phyloP scores from a whole-genome alignment of 352 stramenopile genomes.

The Pythium phragmiticola region DNA sequence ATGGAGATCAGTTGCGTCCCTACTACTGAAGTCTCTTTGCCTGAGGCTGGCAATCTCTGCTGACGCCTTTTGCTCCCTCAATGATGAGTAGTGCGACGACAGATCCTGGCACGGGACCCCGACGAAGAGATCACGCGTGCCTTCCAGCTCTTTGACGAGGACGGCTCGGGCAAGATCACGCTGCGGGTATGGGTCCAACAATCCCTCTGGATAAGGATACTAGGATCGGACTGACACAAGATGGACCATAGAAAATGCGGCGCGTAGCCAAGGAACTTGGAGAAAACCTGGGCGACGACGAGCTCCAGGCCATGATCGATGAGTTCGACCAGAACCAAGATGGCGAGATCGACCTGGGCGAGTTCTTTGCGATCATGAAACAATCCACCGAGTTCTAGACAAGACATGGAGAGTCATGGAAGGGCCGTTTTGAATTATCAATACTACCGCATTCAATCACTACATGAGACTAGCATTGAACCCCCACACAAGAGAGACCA shows the following conservation, averaged over 20 bases:
- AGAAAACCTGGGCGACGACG: constrained; percentile 91
- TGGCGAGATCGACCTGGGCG: constrained; percentile 87
- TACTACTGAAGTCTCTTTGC: neutral
- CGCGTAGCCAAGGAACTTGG: constrained; percentile 91
- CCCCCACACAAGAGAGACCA: neutral
- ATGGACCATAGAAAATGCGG: constrained; percentile 82
- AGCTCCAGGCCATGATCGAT: constrained; percentile 94
- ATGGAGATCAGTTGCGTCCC: constrained; percentile 84
- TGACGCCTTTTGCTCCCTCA: neutral
- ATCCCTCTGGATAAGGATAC: neutral
- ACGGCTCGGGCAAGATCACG: constrained; percentile 87
- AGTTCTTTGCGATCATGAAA: constrained; percentile 92
- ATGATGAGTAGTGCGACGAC: constrained; percentile 55
- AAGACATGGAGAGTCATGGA: neutral
- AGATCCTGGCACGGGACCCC: constrained; percentile 83
- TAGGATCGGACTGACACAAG: neutral
- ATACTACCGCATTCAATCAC: neutral
- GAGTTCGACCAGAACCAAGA: constrained; percentile 95
- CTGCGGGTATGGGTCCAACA: constrained; percentile 45
- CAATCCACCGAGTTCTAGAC: constrained; percentile 73
- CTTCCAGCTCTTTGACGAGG: constrained; percentile 95
- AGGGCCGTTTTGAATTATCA: neutral
- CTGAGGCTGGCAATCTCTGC: neutral
- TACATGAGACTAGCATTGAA: neutral
- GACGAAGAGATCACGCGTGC: constrained; percentile 92